A percentile compares a stretch with the other conserved stretches of the same genome.
Evolutionary conservation across 768 basidiomycete genomes (phyloP).

Genomic region (Candolleomyces efflorescens): DNA sequence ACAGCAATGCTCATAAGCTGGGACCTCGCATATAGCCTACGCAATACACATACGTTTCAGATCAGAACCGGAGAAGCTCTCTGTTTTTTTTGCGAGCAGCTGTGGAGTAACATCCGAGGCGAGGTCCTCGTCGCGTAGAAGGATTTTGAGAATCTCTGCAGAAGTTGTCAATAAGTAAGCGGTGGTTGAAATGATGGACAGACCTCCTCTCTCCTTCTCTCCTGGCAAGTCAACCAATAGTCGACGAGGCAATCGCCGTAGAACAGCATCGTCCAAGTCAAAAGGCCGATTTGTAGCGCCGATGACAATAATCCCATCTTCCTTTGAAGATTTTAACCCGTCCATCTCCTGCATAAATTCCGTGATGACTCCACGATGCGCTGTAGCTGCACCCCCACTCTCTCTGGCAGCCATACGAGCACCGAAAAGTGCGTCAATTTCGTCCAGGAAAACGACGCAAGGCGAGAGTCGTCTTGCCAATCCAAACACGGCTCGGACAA

Average conservation of each 20-base stretch:
- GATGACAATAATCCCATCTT: slow-evolving; percentile 84
- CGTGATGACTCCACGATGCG: slow-evolving; percentile 84
- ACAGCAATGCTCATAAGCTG: not conserved
- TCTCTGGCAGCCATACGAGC: slow-evolving; percentile 76
- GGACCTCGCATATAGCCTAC: no score
- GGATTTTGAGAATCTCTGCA: slow-evolving; percentile 81
- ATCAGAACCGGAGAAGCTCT: slow-evolving; percentile 91
- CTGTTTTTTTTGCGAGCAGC: slow-evolving; percentile 64
- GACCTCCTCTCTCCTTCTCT: slow-evolving; percentile 80
- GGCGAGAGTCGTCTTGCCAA: slow-evolving; percentile 83
- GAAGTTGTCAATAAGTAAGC: not conserved
- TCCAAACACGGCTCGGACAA: slow-evolving; percentile 84
- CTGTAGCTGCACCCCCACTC: slow-evolving; percentile 71
- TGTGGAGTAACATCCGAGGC: slow-evolving; percentile 59
- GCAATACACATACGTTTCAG: slow-evolving; percentile 69
- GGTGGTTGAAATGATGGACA: slow-evolving; percentile 13
- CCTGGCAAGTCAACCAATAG: slow-evolving; percentile 88
- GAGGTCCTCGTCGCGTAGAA: slow-evolving; percentile 77
- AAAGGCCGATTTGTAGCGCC: slow-evolving; percentile 94
- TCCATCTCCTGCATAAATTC: slow-evolving; percentile 99
- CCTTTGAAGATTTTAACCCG: slow-evolving; percentile 74
- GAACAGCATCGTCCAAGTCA: slow-evolving; percentile 87
- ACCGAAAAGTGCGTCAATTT: slow-evolving; percentile 90
- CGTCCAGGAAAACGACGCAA: slow-evolving; percentile 92
- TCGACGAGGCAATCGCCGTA: slow-evolving; percentile 83